phyloP scores from a whole-genome alignment of 345 rosid species.

The Anacardium occidentale region DNA sequence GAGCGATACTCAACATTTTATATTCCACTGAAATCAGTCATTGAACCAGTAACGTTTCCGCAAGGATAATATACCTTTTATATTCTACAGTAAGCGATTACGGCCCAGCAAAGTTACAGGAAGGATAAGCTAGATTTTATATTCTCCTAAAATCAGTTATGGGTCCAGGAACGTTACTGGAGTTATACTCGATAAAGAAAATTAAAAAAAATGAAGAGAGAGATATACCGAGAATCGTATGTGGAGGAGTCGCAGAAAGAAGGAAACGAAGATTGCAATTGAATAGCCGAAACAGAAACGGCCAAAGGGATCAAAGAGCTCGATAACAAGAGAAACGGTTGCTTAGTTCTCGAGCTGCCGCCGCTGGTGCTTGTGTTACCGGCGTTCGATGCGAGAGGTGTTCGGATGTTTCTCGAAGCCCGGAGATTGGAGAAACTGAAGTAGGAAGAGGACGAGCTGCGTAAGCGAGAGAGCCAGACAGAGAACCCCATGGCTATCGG shows the following conservation, averaged over 20 bases:
- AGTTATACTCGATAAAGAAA: background rate
- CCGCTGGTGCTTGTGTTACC: background rate
- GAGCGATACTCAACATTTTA: no score
- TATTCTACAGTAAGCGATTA: no score
- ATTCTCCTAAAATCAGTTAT: no score
- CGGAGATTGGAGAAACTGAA: slow-evolving; percentile 31
- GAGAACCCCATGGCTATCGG: slow-evolving; percentile 37
- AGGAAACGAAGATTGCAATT: slow-evolving; percentile 36
- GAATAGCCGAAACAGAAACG: slow-evolving; percentile 52
- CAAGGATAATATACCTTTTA: no score
- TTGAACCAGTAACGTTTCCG: no score
- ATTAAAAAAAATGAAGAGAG: background rate
- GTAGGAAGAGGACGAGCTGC: slow-evolving; percentile 34
- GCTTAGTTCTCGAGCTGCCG: background rate
- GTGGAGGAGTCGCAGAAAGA: slow-evolving; percentile 53
- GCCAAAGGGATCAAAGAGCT: slow-evolving; percentile 56
- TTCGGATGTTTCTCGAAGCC: slow-evolving; percentile 10
- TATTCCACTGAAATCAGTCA: no score
- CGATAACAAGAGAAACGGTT: slow-evolving; percentile 31
- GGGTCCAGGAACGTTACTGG: no score
- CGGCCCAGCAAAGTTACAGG: no score
- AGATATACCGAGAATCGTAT: slow-evolving; percentile 45
- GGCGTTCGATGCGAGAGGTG: slow-evolving; percentile 13
- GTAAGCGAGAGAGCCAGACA: slow-evolving; percentile 43
- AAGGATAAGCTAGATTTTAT: no score